Conservation (phyloP, 495 filamentous ascomycete species). For the Patellaria atrata region DNA sequence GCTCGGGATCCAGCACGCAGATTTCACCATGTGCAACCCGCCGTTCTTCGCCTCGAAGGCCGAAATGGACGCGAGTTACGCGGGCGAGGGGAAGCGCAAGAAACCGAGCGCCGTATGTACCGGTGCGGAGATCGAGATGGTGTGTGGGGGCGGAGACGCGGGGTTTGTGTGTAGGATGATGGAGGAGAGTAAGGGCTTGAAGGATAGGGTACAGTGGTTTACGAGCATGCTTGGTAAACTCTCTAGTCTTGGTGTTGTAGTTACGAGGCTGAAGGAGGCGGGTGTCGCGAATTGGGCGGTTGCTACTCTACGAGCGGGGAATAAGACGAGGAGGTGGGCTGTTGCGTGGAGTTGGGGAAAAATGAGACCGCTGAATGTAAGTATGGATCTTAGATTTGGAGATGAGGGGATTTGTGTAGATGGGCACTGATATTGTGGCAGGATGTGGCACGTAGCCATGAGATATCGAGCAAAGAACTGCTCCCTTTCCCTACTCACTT, state of each 20-base stretch:
- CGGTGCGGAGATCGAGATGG: slow-evolving; percentile 73
- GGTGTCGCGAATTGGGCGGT: slow-evolving; percentile 69
- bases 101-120: slow-evolving; percentile 70
- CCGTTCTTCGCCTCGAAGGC: slow-evolving; percentile 71
- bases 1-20: slow-evolving; percentile 41
- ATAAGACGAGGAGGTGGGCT: slow-evolving; percentile 71
- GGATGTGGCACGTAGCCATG: slow-evolving; percentile 41
- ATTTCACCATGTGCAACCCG: slow-evolving; percentile 91
- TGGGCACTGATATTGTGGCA: slow-evolving; percentile 21
- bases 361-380: slow-evolving; percentile 47
- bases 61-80: slow-evolving; percentile 44
- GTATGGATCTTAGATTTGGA: slow-evolving; percentile 5
- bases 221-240: slow-evolving; percentile 83
- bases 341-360: slow-evolving; percentile 74
- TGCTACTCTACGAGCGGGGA: slow-evolving; percentile 65
- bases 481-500: slow-evolving; percentile 45
- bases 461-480: slow-evolving; percentile 42
- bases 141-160: slow-evolving; percentile 61
- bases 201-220: slow-evolving; percentile 63
- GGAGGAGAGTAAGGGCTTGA: slow-evolving; percentile 49
- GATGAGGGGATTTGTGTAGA: not conserved
- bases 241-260: slow-evolving; percentile 48
- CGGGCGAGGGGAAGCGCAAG: slow-evolving; percentile 45
- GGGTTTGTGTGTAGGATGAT: slow-evolving; percentile 65
- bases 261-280: slow-evolving; percentile 43